A percentile compares a stretch with the other conserved stretches of the same genome.
Conservation (phyloP, 73 alveolate genomes). For the Paramecium sexaurelia region DNA sequence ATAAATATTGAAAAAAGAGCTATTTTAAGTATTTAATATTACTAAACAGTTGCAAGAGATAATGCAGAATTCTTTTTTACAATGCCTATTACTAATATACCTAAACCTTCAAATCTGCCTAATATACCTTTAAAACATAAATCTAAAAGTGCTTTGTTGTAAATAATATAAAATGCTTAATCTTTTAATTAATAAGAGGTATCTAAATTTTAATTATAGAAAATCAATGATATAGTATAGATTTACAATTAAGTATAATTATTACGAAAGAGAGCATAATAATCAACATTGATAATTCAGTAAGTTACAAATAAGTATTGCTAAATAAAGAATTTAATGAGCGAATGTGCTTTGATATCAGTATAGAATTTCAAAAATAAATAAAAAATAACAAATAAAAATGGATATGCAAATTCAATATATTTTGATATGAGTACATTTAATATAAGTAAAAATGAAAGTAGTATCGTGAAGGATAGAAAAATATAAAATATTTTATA, state of each 20-base stretch:
- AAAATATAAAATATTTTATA: neutral
- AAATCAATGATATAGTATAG: neutral
- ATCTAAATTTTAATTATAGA: neutral
- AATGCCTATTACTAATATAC: neutral
- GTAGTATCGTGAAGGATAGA: neutral
- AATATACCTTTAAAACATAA: constrained; percentile 13
- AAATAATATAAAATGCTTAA: neutral
- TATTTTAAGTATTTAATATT: neutral
- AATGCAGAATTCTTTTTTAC: neutral
- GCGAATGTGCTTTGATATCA: constrained; percentile 14
- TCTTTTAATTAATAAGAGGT: neutral
- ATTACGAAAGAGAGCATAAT: neutral
- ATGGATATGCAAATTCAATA: constrained; percentile 57
- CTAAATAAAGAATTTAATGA: neutral
- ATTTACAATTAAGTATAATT: neutral
- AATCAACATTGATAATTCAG: neutral
- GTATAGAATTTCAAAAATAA: neutral
- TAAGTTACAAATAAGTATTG: constrained; percentile 3
- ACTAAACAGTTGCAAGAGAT: neutral
- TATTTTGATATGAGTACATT: constrained; percentile 34
- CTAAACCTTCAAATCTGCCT: neutral
- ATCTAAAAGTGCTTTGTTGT: neutral
- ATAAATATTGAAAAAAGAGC: neutral
- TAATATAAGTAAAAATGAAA: neutral
- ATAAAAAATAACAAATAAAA: constrained; percentile 37